Base-by-base conservation (phyloP, 129 eudicot genomes). In the Chrysanthemum seticuspe region DNA sequence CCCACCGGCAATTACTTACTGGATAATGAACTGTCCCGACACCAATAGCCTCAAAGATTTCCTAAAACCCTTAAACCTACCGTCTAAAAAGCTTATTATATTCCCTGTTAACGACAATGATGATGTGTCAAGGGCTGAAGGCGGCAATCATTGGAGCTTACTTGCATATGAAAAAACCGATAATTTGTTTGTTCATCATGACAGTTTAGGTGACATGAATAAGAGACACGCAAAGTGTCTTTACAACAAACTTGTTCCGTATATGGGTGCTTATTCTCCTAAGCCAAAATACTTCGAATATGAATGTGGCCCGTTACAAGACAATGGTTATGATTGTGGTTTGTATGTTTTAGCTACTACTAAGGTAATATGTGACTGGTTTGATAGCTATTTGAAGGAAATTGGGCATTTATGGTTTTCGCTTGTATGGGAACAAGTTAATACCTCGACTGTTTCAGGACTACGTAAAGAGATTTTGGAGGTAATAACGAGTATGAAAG, bases 141-240 rank as follows among this genome's bases (percentile, higher is more conserved):
- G 96, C 25, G 98, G 98, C 71, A 75, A 67, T 31, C 97, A 89
- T 59, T 93, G 98, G 98, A 89, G 97, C 84, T 53, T 93, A 77
- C 97, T 93, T 48, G 96, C 80, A 5, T 93, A 73, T 45, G 81
- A 73, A 61, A 80, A 87, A 72, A 61, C 72, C 2, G n/a, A 77
- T 9, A 84, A 84, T 45, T 66, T 75, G 5, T 93, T 87, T 68
- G 98, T 93, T 67, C 98, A 93, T 75, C 98, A 89, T 36, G 98
- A 93, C 64, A 93, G 98, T 77, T 71, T 5, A 19, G 56, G 76
- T 11, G 86, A 85, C 52, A 3, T 50, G 11, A 93, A 93, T 47
- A 40, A 60, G 5, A 18, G 11, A 2, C 77, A 80, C 15, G 86
- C 95, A 25, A 81, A 81, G 67, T 82, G 74, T 52, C 85, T 93